Base-by-base conservation (phyloP, 1,284 basidiomycete species). In the Trichosporon sp. region DNA sequence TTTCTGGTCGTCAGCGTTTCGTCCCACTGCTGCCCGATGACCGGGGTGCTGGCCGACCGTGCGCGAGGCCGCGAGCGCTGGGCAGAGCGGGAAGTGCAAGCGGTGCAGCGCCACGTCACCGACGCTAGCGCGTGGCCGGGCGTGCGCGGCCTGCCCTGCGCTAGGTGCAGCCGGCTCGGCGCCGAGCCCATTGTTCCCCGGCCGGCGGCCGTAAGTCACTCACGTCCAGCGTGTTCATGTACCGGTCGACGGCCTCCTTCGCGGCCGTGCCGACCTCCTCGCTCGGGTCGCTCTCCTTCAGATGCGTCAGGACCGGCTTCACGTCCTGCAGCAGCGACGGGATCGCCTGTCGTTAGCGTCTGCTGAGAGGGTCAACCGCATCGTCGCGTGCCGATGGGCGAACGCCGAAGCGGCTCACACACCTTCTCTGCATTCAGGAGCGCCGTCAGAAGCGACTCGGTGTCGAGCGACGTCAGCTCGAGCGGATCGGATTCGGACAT, bases 161-260 rank as follows among this genome's bases (percentile, higher is more conserved):
- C n/a, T n/a, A n/a, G n/a, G n/a, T n/a, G n/a, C n/a, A n/a, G n/a
- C n/a, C n/a, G n/a, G n/a, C n/a, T n/a, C n/a, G n/a, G n/a, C n/a
- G 38, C 3, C 15, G 25, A 27, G 27, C 23, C 21, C 21, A 23
- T 51, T 23, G 21, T 51, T 51, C 44, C 44, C 4, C 12, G 34
- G 21, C 21, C n/a, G 6, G n/a, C 8, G 8, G 21, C 44, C 44
- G 3, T 1, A 5, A 18, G n/a, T 2, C 21, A 77, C 80, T 73
- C 69, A 82, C 80, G 71, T 82, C 79, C 23, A 81, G 67, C 13
- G 77, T 72, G 34, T 62, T 70, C 75, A 82, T 76, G 69, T 81
- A 82, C 34, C 72, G 65, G 65, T 78, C 78, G 7, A 79, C 73
- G 27, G 74, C 75, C 15, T 77, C 73, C 34, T 76, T 69, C 25